Percentiles rank a stretch among this genome's conserved stretches.
phyloP scores from a whole-genome alignment of 257 asterid species.

The Coffea canephora region DNA sequence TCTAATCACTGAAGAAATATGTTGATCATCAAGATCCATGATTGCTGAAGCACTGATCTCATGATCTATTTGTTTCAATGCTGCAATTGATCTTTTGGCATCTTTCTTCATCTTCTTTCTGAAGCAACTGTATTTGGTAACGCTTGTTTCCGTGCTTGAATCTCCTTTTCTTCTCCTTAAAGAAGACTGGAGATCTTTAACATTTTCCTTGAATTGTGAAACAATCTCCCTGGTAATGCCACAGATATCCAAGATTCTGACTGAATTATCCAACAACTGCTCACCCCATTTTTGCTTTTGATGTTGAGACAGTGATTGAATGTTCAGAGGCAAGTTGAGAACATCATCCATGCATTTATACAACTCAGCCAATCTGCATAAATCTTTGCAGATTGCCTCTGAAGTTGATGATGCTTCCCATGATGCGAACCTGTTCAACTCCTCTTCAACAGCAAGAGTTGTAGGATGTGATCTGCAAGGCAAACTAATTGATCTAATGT shows the following conservation, averaged over 20 bases:
- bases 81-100: slow-evolving; percentile 19
- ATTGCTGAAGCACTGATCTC: slow-evolving; percentile 7
- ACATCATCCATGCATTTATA: slow-evolving; percentile 27
- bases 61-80: slow-evolving; percentile 28
- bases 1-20: slow-evolving; percentile 23
- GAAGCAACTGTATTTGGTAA: slow-evolving; percentile 15
- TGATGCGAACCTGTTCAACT: slow-evolving; percentile 19
- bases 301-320: slow-evolving; percentile 22
- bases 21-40: slow-evolving; percentile 19
- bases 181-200: slow-evolving; percentile 27
- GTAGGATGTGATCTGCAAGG: slow-evolving; percentile 39
- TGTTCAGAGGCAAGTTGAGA: slow-evolving; percentile 27
- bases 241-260: slow-evolving; percentile 32
- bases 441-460: slow-evolving; percentile 27
- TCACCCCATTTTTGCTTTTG: slow-evolving; percentile 19
- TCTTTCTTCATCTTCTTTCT: slow-evolving; percentile 33
- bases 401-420: slow-evolving; percentile 4
- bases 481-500: slow-evolving; percentile 33
- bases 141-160: slow-evolving; percentile 10
- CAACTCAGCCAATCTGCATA: slow-evolving; percentile 24
- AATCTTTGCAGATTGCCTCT: slow-evolving; percentile 14
- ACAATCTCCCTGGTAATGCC: slow-evolving; percentile 18
- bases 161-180: slow-evolving; percentile 32
- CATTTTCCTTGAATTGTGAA: slow-evolving; percentile 24
- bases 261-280: slow-evolving; percentile 25